phyloP scores from a whole-genome alignment of 192 early-diverging fungal species.

The Mortierella hygrophila region DNA sequence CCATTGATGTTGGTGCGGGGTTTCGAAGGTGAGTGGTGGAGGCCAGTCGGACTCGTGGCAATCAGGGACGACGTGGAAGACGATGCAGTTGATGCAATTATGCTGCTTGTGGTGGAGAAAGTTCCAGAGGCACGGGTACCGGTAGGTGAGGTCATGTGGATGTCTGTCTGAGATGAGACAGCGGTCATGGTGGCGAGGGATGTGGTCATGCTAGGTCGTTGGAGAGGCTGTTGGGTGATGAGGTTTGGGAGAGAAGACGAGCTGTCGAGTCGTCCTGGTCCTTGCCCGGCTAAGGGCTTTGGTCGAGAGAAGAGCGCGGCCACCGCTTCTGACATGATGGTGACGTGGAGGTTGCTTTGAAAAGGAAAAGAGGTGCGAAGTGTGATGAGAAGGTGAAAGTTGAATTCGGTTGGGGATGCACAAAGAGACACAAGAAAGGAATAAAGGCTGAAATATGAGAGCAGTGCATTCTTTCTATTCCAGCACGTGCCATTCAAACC shows the following conservation, averaged over 20 bases:
- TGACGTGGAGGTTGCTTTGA: neutral
- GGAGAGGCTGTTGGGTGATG: slow-evolving; percentile 41
- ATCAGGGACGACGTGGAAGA: neutral
- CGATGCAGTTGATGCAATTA: neutral
- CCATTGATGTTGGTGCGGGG: neutral
- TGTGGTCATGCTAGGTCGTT: slow-evolving; percentile 37
- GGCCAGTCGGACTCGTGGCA: neutral
- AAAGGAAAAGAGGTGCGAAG: neutral
- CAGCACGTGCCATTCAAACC: neutral
- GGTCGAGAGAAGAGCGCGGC: slow-evolving; percentile 24
- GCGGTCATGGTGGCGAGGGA: slow-evolving; percentile 12
- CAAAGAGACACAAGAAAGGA: neutral
- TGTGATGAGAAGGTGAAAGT: neutral
- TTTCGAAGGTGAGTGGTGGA: neutral
- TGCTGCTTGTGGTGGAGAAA: neutral
- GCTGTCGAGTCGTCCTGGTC: neutral
- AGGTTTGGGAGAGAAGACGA: slow-evolving; percentile 33
- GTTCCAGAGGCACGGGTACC: neutral
- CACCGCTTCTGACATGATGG: slow-evolving; percentile 39
- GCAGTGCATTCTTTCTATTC: neutral
- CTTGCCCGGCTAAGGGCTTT: neutral
- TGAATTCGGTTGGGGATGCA: neutral
- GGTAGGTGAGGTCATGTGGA: neutral
- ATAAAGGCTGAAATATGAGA: neutral
- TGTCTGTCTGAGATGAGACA: neutral